Conservation (phyloP, 768 basidiomycete genomes). For the Termitomyces eurrhizus region DNA sequence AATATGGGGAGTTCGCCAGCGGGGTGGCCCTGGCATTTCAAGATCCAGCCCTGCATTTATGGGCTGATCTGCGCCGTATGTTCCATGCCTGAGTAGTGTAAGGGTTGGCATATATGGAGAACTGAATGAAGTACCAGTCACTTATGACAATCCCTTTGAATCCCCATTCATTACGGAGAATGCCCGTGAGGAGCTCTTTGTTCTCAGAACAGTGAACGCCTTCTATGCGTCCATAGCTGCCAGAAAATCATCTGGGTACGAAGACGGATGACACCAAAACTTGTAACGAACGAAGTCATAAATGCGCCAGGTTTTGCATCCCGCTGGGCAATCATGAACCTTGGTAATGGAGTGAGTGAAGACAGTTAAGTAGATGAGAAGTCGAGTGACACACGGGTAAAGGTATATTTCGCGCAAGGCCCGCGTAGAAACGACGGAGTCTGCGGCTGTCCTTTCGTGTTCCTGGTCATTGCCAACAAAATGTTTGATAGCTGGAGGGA, state of each 20-base stretch:
- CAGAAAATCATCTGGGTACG: not conserved
- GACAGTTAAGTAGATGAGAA: not conserved
- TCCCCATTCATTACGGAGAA: conserved; percentile 74
- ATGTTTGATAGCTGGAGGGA: conserved; percentile 57
- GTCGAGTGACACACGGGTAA: conserved; percentile 45
- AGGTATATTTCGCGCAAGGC: conserved; percentile 72
- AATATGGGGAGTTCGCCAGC: conserved; percentile 54
- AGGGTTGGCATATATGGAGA: conserved; percentile 1
- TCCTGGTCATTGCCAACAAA: conserved; percentile 75
- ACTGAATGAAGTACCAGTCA: conserved; percentile 55
- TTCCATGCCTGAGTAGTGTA: conserved; percentile 51
- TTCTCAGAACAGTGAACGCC: conserved; percentile 72
- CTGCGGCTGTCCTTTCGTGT: conserved; percentile 61
- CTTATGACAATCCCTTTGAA: conserved; percentile 71
- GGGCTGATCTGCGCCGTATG: conserved; percentile 62
- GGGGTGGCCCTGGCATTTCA: conserved; percentile 73
- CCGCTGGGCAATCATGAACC: conserved; percentile 68
- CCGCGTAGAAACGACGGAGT: conserved; percentile 60
- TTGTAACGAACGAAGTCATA: conserved; percentile 55
- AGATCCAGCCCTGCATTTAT: conserved; percentile 76
- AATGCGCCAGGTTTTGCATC: conserved; percentile 57
- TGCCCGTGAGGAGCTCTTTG: conserved; percentile 49
- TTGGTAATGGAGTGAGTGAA: conserved; percentile 16
- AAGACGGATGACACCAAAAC: not conserved
- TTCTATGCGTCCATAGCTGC: conserved; percentile 71